A percentile compares a stretch with the other conserved stretches of the same genome.
Conservation (phyloP, 1,139 yeast genomes). For the Protomyces arabidopsidicola region DNA sequence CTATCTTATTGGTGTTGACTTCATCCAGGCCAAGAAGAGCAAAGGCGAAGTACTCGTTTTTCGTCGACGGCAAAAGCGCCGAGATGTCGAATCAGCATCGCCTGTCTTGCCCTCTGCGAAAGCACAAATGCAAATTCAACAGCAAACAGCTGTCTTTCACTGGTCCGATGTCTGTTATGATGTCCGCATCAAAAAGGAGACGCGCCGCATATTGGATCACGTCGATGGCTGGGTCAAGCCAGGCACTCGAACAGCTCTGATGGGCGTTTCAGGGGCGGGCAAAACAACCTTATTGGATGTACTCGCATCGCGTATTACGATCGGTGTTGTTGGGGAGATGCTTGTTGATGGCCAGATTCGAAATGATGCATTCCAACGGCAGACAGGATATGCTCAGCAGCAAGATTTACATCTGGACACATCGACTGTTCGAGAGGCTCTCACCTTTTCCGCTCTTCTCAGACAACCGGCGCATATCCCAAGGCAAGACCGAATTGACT, state of each 20-base stretch:
- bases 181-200: slow-evolving; percentile 50
- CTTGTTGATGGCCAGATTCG: slow-evolving; percentile 55
- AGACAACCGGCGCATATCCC: slow-evolving; percentile 53
- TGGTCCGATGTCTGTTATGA: slow-evolving; percentile 54
- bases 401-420: slow-evolving; percentile 59
- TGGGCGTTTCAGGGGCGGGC: slow-evolving; percentile 72
- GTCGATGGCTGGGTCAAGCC: slow-evolving; percentile 65
- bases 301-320: slow-evolving; percentile 54
- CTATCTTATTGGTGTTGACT: slow-evolving; percentile 53
- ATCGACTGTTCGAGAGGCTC: slow-evolving; percentile 57
- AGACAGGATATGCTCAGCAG: slow-evolving; percentile 64
- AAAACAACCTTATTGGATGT: slow-evolving; percentile 60
- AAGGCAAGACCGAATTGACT: slow-evolving; percentile 50
- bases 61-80: not conserved
- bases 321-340: slow-evolving; percentile 62
- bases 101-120: not conserved
- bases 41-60: not conserved
- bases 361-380: slow-evolving; percentile 53
- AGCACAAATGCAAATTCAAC: not conserved
- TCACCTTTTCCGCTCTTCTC: slow-evolving; percentile 56
- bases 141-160: slow-evolving; percentile 45
- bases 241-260: slow-evolving; percentile 54
- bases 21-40: not conserved
- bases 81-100: not conserved
- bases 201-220: slow-evolving; percentile 48